Conservation (phyloP, 306 rosid genomes). For the Castanea sativa region DNA sequence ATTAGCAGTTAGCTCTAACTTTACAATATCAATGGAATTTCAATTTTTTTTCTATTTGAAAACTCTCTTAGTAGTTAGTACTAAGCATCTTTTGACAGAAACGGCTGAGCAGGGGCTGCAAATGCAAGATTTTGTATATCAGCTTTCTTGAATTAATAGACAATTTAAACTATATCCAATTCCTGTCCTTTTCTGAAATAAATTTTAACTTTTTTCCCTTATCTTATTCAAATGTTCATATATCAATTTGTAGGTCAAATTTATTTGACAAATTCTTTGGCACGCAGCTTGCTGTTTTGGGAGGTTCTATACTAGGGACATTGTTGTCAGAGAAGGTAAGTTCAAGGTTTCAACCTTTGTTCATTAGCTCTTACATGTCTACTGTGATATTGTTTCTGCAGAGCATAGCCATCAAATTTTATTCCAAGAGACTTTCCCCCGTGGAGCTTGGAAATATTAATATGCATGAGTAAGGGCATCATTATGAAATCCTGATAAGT, state of each 20-base stretch:
- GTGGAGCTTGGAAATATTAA: background rate
- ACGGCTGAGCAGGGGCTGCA: background rate
- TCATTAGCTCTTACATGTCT: background rate
- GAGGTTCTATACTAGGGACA: slow-evolving; percentile 87
- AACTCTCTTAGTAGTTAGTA: background rate
- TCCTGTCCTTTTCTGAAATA: slow-evolving; percentile 7
- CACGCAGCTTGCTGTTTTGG: slow-evolving; percentile 86
- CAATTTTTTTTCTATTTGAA: background rate
- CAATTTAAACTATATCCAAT: background rate
- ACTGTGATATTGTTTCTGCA: slow-evolving; percentile 1
- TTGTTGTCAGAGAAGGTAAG: slow-evolving; percentile 93
- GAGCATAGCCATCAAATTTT: background rate
- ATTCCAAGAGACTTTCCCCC: slow-evolving; percentile 19
- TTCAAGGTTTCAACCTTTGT: slow-evolving; percentile 21
- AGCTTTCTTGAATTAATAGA: background rate
- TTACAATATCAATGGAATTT: background rate
- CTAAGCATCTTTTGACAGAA: background rate
- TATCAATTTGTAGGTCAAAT: slow-evolving; percentile 4
- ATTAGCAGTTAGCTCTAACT: background rate
- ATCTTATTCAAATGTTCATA: slow-evolving; percentile 10
- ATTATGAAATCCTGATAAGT: background rate
- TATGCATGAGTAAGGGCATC: background rate
- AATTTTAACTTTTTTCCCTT: slow-evolving; percentile 15
- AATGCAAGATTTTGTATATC: slow-evolving; percentile 9
- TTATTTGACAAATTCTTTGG: slow-evolving; percentile 4